Evolutionary conservation across 352 stramenopile genomes (phyloP), one percentile per base, ranked within the genome.

Genomic region (Pythium aphanidermatum): DNA sequence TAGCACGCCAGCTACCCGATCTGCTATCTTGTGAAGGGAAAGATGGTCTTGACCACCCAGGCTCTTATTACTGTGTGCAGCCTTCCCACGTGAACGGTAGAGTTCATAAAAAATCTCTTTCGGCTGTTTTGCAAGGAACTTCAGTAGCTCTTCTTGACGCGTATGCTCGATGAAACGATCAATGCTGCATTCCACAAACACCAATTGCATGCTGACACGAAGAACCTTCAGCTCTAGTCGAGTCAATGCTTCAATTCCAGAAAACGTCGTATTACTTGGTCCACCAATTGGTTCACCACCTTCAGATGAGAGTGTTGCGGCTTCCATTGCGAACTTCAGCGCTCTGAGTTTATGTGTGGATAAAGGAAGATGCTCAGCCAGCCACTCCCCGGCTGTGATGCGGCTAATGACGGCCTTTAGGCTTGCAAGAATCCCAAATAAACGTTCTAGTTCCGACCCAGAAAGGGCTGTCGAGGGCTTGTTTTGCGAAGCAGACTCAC

Each of bases 101-200:
- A 69, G n/a, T 37, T 61, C 60, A 20, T 51, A 58, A 29, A 69
- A 69, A 2, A 65, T 2, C n/a, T 62, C 51, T 27, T 57, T 64
- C 0, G 50, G 60, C 23, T 61, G 19, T 20, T 52, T 44, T 3
- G 32, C 0, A 2, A 64, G 9, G 1, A 48, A 25, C 26, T 58
- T 51, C n/a, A 64, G 25, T 0, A 69, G 21, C 6, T 46, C 30
- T 2, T n/a, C 29, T 44, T 63, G 34, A 12, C 38, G 28, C 16
- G 9, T 17, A 21, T 49, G 17, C 36, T 53, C 29, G n/a, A 38
- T 23, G 17, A 58, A 55, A 29, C 16, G 19, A 4, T 14, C 14
- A 13, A 51, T 14, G 8, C 39, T 33, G 25, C 33, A 50, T 12
- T 61, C 38, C 16, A 26, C 34, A 12, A 69, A 43, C 10, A 69